Percentiles rank a stretch among this genome's conserved stretches.
These are phyloP conservation scores for Schizonepeta tenuifolia DNA, from an alignment of 257 asterid genomes.

Conservation along the genomic window DNA sequence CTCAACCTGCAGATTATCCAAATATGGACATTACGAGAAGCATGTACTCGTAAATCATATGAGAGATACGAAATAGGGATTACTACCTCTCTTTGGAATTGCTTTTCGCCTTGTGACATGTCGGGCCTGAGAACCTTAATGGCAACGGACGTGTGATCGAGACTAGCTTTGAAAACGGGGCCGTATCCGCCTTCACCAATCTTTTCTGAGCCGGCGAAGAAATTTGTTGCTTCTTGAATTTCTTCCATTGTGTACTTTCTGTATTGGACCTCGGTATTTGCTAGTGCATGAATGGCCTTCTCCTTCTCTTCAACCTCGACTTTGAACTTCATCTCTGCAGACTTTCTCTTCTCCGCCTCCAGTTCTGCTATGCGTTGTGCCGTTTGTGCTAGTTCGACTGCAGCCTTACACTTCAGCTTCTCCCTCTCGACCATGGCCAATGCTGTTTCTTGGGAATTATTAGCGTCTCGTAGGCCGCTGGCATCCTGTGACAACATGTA, in stretches of 20 bases:
- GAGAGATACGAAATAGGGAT: neutral
- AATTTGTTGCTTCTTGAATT: conserved; percentile 70
- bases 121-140: conserved; percentile 83
- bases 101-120: conserved; percentile 79
- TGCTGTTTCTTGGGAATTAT: conserved; percentile 52
- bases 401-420: conserved; percentile 71
- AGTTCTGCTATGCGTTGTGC: conserved; percentile 76
- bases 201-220: conserved; percentile 62
- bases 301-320: conserved; percentile 64
- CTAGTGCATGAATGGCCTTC: conserved; percentile 62
- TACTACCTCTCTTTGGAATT: conserved; percentile 83
- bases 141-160: conserved; percentile 87
- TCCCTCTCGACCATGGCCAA: conserved; percentile 63
- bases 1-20: conserved; percentile 59
- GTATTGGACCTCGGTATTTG: conserved; percentile 46
- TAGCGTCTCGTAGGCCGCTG: conserved; percentile 48
- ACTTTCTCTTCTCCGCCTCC: conserved; percentile 63
- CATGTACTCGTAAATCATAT: neutral
- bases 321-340: conserved; percentile 58
- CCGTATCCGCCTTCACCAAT: conserved; percentile 99
- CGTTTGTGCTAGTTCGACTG: conserved; percentile 75
- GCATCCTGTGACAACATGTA: conserved; percentile 47
- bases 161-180: conserved; percentile 65
- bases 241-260: conserved; percentile 67
- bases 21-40: neutral